phyloP scores from a whole-genome alignment of 192 early-diverging fungal genomes.

The Backusella liffmaniae region DNA sequence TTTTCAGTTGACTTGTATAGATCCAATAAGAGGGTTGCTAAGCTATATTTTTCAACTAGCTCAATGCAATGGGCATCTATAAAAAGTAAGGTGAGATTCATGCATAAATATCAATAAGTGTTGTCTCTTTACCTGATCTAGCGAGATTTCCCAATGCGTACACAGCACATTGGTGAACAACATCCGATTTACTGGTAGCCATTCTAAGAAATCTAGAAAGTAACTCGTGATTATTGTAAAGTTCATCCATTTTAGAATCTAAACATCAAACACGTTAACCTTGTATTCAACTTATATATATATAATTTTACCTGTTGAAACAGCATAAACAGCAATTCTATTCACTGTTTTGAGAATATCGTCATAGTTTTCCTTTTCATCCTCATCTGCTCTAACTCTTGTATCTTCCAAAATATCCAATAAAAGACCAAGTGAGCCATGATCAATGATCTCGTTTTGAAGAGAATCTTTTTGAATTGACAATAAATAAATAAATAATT shows the following conservation, averaged over 20 bases:
- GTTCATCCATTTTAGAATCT: conserved; percentile 47
- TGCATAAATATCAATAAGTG: background rate
- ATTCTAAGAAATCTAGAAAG: conserved; percentile 45
- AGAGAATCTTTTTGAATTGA: conserved; percentile 30
- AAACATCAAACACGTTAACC: conserved; percentile 8
- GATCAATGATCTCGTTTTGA: conserved; percentile 38
- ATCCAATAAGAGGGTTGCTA: conserved; percentile 55
- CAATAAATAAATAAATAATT: background rate
- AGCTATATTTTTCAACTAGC: conserved; percentile 54
- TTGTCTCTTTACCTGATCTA: conserved; percentile 46
- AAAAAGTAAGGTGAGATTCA: background rate
- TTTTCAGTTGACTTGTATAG: conserved; percentile 47
- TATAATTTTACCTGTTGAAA: conserved; percentile 40
- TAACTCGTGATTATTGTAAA: conserved; percentile 44
- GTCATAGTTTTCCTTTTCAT: conserved; percentile 48
- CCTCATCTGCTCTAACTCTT: conserved; percentile 41
- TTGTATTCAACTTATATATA: background rate
- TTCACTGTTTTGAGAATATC: conserved; percentile 42
- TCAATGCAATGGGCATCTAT: conserved; percentile 62
- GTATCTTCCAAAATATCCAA: conserved; percentile 46
- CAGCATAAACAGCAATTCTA: conserved; percentile 45
- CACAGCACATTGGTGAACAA: conserved; percentile 43
- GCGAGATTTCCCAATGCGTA: conserved; percentile 73
- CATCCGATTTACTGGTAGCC: conserved; percentile 32
- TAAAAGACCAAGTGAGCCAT: conserved; percentile 33